These are phyloP conservation scores for Saccharomyces kudriavzevii DNA, from an alignment of 805 yeast species.

Conservation along the genomic window DNA sequence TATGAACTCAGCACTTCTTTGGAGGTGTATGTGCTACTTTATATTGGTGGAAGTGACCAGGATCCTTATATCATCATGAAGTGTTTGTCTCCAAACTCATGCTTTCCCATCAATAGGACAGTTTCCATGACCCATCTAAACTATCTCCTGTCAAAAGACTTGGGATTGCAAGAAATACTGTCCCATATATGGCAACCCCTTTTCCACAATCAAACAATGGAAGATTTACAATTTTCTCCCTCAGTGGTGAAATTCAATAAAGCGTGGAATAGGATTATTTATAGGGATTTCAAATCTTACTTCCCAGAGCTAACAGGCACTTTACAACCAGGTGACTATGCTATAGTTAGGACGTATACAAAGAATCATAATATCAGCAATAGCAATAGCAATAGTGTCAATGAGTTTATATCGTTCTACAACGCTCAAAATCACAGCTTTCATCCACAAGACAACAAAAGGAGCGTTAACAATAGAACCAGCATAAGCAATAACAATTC, in stretches of 20 bases:
- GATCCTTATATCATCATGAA: slow-evolving; percentile 17
- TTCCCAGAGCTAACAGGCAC: slow-evolving; percentile 26
- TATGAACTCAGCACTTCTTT: slow-evolving; percentile 10
- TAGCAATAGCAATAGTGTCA: neutral
- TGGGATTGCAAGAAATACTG: slow-evolving; percentile 19
- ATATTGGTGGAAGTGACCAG: slow-evolving; percentile 14
- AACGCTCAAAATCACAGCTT: neutral
- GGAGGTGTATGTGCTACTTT: slow-evolving; percentile 22
- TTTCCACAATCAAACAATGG: slow-evolving; percentile 2
- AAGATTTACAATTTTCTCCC: neutral
- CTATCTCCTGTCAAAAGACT: slow-evolving; percentile 5
- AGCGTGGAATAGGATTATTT: slow-evolving; percentile 27
- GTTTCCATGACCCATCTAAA: slow-evolving; percentile 21
- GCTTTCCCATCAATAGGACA: slow-evolving; percentile 23
- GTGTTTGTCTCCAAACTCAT: slow-evolving; percentile 25
- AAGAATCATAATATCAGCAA: slow-evolving; percentile 3
- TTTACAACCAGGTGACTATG: slow-evolving; percentile 21
- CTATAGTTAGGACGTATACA: slow-evolving; percentile 11
- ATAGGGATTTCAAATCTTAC: slow-evolving; percentile 18
- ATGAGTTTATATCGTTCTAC: neutral
- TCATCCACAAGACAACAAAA: neutral
- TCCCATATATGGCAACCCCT: slow-evolving; percentile 17
- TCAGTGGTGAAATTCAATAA: slow-evolving; percentile 1
- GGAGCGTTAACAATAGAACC: neutral
- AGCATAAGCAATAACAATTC: neutral